Evolutionary conservation across 2,329 filamentous ascomycete genomes (phyloP).

Genomic region (Gremmenia infestans): DNA sequence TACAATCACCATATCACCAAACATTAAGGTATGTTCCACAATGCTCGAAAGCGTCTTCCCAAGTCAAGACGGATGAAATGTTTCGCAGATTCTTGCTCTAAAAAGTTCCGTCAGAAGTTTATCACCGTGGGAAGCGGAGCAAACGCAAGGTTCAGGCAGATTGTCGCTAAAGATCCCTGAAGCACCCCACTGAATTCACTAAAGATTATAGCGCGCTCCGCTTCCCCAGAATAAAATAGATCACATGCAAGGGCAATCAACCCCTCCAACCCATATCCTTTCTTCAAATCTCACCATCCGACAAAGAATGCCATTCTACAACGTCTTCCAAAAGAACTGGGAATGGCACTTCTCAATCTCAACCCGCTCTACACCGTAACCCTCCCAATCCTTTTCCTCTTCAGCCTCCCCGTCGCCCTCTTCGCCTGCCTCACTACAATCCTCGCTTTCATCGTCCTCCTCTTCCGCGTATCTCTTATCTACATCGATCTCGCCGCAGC

Average conservation of each 20-base stretch:
- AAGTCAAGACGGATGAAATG: not conserved
- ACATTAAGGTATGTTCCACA: not conserved
- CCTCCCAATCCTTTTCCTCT: conserved; percentile 56
- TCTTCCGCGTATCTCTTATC: conserved; percentile 54
- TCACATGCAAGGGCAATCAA: conserved; percentile 6
- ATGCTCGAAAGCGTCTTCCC: not conserved
- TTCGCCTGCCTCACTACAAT: conserved; percentile 60
- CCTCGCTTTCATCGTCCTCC: conserved; percentile 56
- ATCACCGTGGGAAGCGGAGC: not conserved
- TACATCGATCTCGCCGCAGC: conserved; percentile 59
- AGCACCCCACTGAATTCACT: not conserved
- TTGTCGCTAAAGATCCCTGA: not conserved
- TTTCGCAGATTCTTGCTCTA: not conserved
- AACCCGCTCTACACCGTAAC: conserved; percentile 52
- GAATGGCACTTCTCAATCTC: conserved; percentile 43
- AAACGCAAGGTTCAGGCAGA: not conserved
- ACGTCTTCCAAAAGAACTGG: not conserved
- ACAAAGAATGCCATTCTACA: conserved; percentile 2
- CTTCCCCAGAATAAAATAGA: conserved; percentile 1
- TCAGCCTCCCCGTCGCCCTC: conserved; percentile 58
- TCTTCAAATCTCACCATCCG: not conserved
- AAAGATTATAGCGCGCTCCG: not conserved
- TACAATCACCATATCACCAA: no score
- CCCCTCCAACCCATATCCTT: not conserved
- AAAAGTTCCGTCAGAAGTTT: not conserved